These are phyloP conservation scores for Tarenaya hassleriana DNA, from an alignment of 345 rosid species.

Conservation along the genomic window DNA sequence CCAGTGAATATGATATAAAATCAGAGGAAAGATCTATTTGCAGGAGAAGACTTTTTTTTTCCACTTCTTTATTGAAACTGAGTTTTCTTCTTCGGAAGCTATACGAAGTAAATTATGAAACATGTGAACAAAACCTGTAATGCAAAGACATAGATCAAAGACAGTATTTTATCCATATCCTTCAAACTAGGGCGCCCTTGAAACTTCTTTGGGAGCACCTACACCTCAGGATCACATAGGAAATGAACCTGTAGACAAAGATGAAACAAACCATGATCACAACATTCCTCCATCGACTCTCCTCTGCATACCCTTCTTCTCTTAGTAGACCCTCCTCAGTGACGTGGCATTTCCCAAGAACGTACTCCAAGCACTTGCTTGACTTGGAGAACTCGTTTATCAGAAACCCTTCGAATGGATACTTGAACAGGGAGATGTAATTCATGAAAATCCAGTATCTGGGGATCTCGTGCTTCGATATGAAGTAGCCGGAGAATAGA, in stretches of 20 bases:
- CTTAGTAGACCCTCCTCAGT: slow-evolving; percentile 61
- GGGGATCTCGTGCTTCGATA: slow-evolving; percentile 72
- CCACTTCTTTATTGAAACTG: slow-evolving; percentile 7
- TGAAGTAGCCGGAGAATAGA: slow-evolving; percentile 93
- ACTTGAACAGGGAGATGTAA: slow-evolving; percentile 83
- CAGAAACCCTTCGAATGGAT: slow-evolving; percentile 90
- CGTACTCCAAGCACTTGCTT: slow-evolving; percentile 63
- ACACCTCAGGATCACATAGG: slow-evolving; percentile 66
- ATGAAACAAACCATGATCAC: slow-evolving; percentile 67
- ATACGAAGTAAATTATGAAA: slow-evolving; percentile 33
- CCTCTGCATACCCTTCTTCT: slow-evolving; percentile 74
- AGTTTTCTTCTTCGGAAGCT: slow-evolving; percentile 19
- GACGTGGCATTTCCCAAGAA: slow-evolving; percentile 56
- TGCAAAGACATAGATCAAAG: slow-evolving; percentile 26
- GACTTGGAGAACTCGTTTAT: slow-evolving; percentile 83
- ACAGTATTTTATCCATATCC: slow-evolving; percentile 13
- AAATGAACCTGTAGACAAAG: slow-evolving; percentile 66
- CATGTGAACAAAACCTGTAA: slow-evolving; percentile 36
- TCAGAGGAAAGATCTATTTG: too few relatives aligned
- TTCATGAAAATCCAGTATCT: slow-evolving; percentile 93
- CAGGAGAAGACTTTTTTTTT: neutral
- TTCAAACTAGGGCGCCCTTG: slow-evolving; percentile 26
- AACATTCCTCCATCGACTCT: slow-evolving; percentile 64
- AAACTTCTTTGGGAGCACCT: slow-evolving; percentile 61
- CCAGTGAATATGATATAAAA: too few relatives aligned